Evolutionary conservation across 1,284 basidiomycete genomes (phyloP).

Genomic region (Naganishia cerealis): DNA sequence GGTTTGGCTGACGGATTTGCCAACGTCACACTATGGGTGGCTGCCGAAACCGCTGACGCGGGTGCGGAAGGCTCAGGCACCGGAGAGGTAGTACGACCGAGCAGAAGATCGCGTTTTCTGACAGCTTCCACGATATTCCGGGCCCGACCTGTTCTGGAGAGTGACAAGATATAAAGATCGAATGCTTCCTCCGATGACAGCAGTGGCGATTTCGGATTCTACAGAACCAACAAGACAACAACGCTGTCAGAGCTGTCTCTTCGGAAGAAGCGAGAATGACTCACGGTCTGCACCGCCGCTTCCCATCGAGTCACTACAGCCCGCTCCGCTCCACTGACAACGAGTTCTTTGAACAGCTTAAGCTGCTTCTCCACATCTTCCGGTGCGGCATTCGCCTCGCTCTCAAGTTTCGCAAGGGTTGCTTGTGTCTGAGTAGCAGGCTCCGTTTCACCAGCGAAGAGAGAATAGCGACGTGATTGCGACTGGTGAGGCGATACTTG

Average conservation of each 20-base stretch:
- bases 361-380: conserved; percentile 30
- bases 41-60: background rate
- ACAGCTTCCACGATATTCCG: conserved; percentile 33
- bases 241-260: background rate
- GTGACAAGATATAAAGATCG: conserved; percentile 32
- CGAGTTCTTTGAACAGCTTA: conserved; percentile 29
- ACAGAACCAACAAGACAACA: background rate
- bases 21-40: background rate
- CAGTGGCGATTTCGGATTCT: conserved; percentile 34
- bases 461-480: conserved; percentile 19
- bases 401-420: conserved; percentile 27
- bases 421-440: conserved; percentile 23
- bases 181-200: conserved; percentile 36
- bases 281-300: conserved; percentile 15
- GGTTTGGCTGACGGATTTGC: background rate
- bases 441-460: conserved; percentile 24
- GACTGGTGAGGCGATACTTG: background rate
- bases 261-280: background rate
- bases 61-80: conserved; percentile 3
- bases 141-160: conserved; percentile 29
- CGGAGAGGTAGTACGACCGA: conserved; percentile 18
- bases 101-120: conserved; percentile 31
- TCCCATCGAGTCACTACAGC: conserved; percentile 33
- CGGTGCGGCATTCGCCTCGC: conserved; percentile 31
- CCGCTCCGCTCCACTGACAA: conserved; percentile 31